These are phyloP conservation scores for Phyllosticta paracitricarpa DNA, from an alignment of 2,329 filamentous ascomycete genomes.

Conservation along the genomic window DNA sequence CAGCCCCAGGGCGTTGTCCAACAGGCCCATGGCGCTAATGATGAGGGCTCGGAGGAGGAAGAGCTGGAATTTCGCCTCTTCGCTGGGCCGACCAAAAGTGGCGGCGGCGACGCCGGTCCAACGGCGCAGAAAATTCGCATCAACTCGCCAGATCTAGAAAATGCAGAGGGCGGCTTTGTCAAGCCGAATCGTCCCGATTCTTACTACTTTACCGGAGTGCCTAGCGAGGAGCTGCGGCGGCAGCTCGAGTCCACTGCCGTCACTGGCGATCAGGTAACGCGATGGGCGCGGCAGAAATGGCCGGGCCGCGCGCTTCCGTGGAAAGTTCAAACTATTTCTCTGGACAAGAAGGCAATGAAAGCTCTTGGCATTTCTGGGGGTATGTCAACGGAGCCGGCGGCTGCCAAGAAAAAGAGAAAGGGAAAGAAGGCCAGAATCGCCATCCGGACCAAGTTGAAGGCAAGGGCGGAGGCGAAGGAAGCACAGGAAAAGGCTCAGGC, in stretches of 20 bases:
- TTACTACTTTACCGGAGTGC: not conserved
- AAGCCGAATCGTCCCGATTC: constrained; percentile 9
- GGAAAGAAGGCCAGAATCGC: constrained; percentile 28
- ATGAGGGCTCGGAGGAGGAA: not conserved
- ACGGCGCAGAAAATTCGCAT: constrained; percentile 23
- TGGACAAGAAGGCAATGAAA: constrained; percentile 12
- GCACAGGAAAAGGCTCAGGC: not conserved
- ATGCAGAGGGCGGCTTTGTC: constrained; percentile 14
- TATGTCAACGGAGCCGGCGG: constrained; percentile 5
- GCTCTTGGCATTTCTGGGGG: not conserved
- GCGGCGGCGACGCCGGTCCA: constrained; percentile 17
- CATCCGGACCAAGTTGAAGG: constrained; percentile 23
- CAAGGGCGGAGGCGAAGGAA: constrained; percentile 2
- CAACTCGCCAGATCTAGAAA: constrained; percentile 20
- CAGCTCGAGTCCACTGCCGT: constrained; percentile 15
- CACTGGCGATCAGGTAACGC: constrained; percentile 19
- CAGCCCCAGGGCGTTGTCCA: not conserved
- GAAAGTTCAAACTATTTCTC: constrained; percentile 23
- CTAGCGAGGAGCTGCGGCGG: not conserved
- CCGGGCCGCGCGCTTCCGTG: constrained; percentile 26
- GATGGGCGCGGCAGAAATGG: constrained; percentile 23
- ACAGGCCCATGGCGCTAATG: not conserved
- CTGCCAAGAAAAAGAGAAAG: constrained; percentile 21
- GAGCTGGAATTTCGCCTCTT: not conserved
- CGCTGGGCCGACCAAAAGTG: not conserved